Evolutionary conservation across 2,329 filamentous ascomycete genomes (phyloP).

Genomic region (Xylaria sp.): DNA sequence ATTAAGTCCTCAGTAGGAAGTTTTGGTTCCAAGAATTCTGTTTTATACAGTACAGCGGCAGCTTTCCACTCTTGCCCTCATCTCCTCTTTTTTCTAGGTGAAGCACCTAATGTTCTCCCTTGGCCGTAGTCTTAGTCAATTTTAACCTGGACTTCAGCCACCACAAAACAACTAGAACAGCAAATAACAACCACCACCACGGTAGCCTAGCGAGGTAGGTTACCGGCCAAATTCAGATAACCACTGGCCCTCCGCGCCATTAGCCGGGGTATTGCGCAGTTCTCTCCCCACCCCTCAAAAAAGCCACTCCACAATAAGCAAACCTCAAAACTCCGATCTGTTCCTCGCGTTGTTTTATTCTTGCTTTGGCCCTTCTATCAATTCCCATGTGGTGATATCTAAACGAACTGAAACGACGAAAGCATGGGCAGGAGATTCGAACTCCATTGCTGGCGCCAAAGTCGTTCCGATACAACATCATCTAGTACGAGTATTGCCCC

Average conservation of each 20-base stretch:
- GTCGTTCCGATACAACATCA: neutral
- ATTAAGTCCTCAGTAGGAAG: neutral
- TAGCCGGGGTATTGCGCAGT: conserved; percentile 9
- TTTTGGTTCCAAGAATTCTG: conserved; percentile 13
- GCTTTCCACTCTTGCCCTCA: neutral
- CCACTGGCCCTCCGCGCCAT: conserved; percentile 10
- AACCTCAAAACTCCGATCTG: conserved; percentile 23
- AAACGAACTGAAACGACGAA: conserved; percentile 13
- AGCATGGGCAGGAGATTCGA: neutral
- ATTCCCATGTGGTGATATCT: conserved; percentile 24
- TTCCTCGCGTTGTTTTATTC: conserved; percentile 21
- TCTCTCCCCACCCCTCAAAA: conserved; percentile 4
- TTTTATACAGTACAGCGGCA: conserved; percentile 24
- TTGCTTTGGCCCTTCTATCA: conserved; percentile 23
- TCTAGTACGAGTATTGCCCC: neutral
- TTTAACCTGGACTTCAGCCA: neutral
- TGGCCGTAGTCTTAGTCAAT: neutral
- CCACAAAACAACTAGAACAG: neutral
- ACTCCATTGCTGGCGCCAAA: neutral
- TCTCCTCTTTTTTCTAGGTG: conserved; percentile 2
- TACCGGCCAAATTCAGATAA: conserved; percentile 13
- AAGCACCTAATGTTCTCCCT: neutral
- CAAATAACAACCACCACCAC: neutral
- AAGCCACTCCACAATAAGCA: conserved; percentile 21
- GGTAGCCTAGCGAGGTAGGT: conserved; percentile 2